A percentile compares a stretch with the other conserved stretches of the same genome.
Evolutionary conservation across 1,284 basidiomycete genomes (phyloP).

Genomic region (Takashimella koratensis): DNA sequence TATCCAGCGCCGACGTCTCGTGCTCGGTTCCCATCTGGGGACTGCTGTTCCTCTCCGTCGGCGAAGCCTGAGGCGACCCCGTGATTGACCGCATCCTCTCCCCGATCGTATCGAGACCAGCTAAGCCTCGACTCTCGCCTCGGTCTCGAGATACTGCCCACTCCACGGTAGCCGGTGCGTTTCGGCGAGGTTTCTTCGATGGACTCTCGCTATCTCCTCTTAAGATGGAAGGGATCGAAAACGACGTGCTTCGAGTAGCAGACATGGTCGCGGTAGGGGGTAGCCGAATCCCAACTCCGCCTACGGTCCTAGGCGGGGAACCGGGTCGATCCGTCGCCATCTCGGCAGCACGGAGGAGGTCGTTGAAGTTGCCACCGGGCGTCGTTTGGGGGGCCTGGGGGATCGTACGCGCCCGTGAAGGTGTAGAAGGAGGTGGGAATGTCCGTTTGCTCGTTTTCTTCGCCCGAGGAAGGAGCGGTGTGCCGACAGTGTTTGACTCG

Average conservation of each 20-base stretch:
- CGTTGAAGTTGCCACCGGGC: conserved; percentile 44
- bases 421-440: conserved; percentile 22
- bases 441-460: conserved; percentile 28
- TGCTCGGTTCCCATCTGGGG: not conserved
- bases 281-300: not conserved
- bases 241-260: conserved; percentile 32
- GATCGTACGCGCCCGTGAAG: conserved; percentile 15
- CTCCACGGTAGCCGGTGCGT: conserved; percentile 17
- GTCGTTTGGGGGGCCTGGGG: conserved; percentile 34
- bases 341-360: conserved; percentile 43
- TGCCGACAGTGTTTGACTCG: conserved; percentile 1
- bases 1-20: conserved; percentile 36
- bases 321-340: conserved; percentile 39
- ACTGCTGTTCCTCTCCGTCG: not conserved
- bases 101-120: not conserved
- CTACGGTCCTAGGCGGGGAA: conserved; percentile 16
- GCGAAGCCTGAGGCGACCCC: not conserved
- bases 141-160: conserved; percentile 3
- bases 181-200: conserved; percentile 21
- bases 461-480: conserved; percentile 30
- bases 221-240: conserved; percentile 2
- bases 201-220: conserved; percentile 27
- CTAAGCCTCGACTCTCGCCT: not conserved
- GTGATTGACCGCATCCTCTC: not conserved
- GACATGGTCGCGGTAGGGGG: conserved; percentile 25